Percentiles rank a stretch among this genome's conserved stretches.
These are phyloP conservation scores for Gaultheria prostrata DNA, from an alignment of 148 eudicot genomes.

Conservation along the genomic window DNA sequence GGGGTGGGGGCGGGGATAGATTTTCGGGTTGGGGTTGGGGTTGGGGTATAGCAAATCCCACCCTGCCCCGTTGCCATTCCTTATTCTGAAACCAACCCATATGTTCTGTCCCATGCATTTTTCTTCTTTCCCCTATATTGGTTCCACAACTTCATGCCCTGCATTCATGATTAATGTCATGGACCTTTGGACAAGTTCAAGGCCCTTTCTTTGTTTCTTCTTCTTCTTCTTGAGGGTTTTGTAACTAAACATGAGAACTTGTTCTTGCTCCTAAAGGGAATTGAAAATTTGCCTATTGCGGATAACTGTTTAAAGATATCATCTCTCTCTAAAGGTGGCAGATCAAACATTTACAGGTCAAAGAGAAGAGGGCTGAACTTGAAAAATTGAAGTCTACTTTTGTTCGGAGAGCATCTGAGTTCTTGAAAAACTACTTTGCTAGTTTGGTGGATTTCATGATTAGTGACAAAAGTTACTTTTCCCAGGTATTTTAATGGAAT, in stretches of 20 bases:
- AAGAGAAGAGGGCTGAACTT: slow-evolving; percentile 82
- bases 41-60: too few species aligned
- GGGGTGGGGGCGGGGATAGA: too few species aligned
- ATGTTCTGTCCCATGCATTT: background rate
- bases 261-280: background rate
- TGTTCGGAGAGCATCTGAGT: slow-evolving; percentile 91
- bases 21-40: too few species aligned
- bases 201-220: background rate
- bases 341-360: slow-evolving; percentile 48
- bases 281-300: background rate
- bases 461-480: slow-evolving; percentile 93
- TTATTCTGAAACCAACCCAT: background rate
- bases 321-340: slow-evolving; percentile 11
- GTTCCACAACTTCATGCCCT: background rate
- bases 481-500: slow-evolving; percentile 53
- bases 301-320: background rate
- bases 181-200: background rate
- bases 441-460: slow-evolving; percentile 96
- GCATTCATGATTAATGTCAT: slow-evolving; percentile 2
- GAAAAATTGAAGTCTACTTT: slow-evolving; percentile 68
- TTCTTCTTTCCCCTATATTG: background rate
- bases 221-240: slow-evolving; percentile 5
- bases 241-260: background rate
- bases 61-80: too few species aligned
- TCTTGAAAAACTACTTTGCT: slow-evolving; percentile 77